Evolutionary conservation across 768 basidiomycete species (phyloP).

Genomic region (Suillus ampliporus): DNA sequence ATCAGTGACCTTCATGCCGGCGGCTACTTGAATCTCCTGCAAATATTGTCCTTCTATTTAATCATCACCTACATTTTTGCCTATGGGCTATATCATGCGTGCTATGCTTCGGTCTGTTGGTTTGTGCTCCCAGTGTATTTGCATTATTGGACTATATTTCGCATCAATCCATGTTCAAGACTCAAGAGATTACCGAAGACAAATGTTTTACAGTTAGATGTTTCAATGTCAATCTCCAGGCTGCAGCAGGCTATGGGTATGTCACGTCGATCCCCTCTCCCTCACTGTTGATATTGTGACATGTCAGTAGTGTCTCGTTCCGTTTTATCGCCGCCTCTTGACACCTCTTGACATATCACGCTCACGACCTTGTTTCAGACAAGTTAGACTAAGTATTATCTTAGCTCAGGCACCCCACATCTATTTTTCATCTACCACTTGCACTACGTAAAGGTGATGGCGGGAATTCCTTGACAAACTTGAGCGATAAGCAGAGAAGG

Average conservation of each 20-base stretch:
- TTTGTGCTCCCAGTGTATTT: constrained; percentile 34
- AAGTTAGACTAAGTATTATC: too few species aligned
- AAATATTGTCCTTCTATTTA: constrained; percentile 35
- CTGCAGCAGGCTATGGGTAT: too few species aligned
- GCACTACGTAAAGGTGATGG: background rate
- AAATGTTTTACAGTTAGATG: too few species aligned
- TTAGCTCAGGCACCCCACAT: background rate
- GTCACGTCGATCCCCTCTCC: too few species aligned
- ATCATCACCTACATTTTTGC: constrained; percentile 30
- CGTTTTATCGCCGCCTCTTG: too few species aligned
- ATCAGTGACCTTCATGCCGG: too few species aligned
- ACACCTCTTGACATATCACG: too few species aligned
- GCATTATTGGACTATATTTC: constrained; percentile 26
- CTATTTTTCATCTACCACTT: background rate
- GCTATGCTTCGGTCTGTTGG: constrained; percentile 31
- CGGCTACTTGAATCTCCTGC: constrained; percentile 21
- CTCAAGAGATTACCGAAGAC: background rate
- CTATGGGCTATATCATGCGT: constrained; percentile 32
- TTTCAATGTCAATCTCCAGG: too few species aligned
- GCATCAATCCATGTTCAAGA: constrained; percentile 13
- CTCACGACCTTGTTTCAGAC: too few species aligned
- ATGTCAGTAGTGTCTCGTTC: too few species aligned
- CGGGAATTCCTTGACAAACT: background rate
- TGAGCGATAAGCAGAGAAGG: constrained; percentile 2
- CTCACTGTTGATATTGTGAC: too few species aligned